Evolutionary conservation across 1,139 yeast species (phyloP).

Genomic region (Pichia sp.): DNA sequence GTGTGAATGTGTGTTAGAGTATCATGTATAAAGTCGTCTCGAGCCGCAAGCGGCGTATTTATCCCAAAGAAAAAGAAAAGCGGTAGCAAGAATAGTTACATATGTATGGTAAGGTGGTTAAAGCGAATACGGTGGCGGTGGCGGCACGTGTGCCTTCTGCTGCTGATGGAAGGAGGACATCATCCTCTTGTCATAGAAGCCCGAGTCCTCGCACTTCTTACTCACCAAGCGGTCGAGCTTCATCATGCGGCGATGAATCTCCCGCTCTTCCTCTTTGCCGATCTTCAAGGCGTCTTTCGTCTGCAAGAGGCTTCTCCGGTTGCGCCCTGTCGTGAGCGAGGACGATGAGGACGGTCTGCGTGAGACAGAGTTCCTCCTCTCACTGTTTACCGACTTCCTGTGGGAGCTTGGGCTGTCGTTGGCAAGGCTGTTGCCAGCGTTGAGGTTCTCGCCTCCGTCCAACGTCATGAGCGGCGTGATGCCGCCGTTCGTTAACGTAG

Average conservation of each 20-base stretch:
- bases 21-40: background rate
- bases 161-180: background rate
- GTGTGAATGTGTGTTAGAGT: background rate
- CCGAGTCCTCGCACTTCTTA: constrained; percentile 9
- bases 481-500: background rate
- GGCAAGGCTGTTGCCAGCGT: background rate
- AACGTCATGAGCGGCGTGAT: background rate
- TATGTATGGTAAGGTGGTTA: background rate
- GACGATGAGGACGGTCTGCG: constrained; percentile 1
- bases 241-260: constrained; percentile 26
- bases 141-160: background rate
- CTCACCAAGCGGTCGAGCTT: constrained; percentile 27
- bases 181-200: constrained; percentile 8
- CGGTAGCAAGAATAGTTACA: background rate
- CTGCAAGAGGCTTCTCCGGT: background rate
- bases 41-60: background rate
- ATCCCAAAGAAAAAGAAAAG: background rate
- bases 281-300: background rate
- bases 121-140: constrained; percentile 29
- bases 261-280: constrained; percentile 25
- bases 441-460: background rate
- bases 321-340: background rate
- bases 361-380: background rate
- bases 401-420: background rate
- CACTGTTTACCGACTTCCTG: background rate